Conservation (phyloP, 2,329 filamentous ascomycete genomes). For the Aspergillus eucalypticola region DNA sequence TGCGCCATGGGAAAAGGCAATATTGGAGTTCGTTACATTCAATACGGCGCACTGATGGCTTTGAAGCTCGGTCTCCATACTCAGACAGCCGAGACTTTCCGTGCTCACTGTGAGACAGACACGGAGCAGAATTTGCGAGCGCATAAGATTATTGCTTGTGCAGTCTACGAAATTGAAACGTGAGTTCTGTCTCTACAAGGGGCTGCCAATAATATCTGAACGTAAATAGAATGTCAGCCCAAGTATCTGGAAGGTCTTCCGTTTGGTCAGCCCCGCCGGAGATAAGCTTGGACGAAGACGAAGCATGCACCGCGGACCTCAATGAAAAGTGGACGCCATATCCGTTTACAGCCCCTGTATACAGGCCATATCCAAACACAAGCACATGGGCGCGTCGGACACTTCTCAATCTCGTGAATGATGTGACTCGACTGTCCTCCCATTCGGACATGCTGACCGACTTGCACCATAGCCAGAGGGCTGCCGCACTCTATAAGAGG, state of each 20-base stretch:
- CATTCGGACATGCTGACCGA: neutral
- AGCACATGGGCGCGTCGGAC: neutral
- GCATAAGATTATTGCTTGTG: constrained; percentile 1
- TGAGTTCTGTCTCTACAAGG: no score
- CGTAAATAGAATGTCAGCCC: neutral
- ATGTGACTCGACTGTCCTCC: neutral
- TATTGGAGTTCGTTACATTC: neutral
- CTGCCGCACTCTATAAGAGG: neutral
- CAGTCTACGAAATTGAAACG: neutral
- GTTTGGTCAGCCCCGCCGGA: neutral
- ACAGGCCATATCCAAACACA: neutral
- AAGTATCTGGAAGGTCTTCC: neutral
- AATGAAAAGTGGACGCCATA: neutral
- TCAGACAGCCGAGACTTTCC: neutral
- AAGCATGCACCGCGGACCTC: neutral
- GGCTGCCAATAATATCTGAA: no score
- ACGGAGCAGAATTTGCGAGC: neutral
- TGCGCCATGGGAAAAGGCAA: neutral
- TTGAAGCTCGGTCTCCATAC: neutral
- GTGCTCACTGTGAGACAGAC: neutral
- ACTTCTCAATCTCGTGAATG: neutral
- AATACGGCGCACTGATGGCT: neutral
- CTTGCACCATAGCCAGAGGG: neutral
- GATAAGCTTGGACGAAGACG: neutral
- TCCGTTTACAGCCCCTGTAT: neutral